Conservation (phyloP, 805 yeast genomes). For the Kodamaea laetipori region DNA sequence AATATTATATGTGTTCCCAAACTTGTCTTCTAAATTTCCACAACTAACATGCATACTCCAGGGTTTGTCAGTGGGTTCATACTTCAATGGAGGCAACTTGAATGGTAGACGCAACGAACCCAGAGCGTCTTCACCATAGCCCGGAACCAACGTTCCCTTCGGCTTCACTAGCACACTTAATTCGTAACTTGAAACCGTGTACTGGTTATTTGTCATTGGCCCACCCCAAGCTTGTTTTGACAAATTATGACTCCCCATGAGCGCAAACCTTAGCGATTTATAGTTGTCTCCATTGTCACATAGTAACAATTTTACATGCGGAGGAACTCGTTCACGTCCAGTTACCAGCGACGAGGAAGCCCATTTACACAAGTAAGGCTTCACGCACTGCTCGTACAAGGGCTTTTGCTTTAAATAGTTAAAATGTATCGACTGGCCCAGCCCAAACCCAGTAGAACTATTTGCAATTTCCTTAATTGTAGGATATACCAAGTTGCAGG, state of each 20-base stretch:
- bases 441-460: slow-evolving; percentile 46
- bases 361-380: slow-evolving; percentile 52
- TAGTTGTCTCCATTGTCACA: slow-evolving; percentile 54
- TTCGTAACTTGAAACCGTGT: slow-evolving; percentile 40
- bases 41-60: slow-evolving; percentile 47
- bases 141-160: slow-evolving; percentile 42
- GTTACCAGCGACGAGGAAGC: slow-evolving; percentile 20
- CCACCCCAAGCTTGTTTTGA: slow-evolving; percentile 84
- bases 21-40: slow-evolving; percentile 26
- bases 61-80: slow-evolving; percentile 44
- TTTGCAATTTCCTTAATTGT: slow-evolving; percentile 39
- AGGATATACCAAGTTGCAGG: slow-evolving; percentile 48
- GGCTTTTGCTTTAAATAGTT: slow-evolving; percentile 32
- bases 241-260: slow-evolving; percentile 73
- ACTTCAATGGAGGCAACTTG: slow-evolving; percentile 50
- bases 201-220: slow-evolving; percentile 21
- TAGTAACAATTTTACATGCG: slow-evolving; percentile 71
- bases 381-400: slow-evolving; percentile 46
- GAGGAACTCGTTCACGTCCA: slow-evolving; percentile 45
- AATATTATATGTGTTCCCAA: slow-evolving; percentile 19
- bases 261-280: slow-evolving; percentile 61
- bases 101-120: slow-evolving; percentile 55
- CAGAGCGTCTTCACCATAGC: slow-evolving; percentile 36
- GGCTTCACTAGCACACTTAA: slow-evolving; percentile 33
- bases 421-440: slow-evolving; percentile 55